Evolutionary conservation across 495 filamentous ascomycete species (phyloP).

Genomic region (Trichocladium antarcticum): DNA sequence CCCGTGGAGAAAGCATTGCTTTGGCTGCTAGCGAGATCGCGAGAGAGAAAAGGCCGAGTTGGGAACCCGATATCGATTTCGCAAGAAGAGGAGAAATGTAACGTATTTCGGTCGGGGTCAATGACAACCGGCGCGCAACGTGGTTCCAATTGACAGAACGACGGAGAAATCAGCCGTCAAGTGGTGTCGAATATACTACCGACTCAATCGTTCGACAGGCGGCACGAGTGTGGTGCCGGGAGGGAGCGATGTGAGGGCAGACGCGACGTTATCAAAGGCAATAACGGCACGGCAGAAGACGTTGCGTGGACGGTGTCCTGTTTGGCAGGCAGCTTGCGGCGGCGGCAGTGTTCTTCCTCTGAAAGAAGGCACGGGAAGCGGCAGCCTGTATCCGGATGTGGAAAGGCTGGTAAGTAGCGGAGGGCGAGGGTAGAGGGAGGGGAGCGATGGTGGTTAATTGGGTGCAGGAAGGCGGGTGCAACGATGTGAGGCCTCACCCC

Average conservation of each 20-base stretch:
- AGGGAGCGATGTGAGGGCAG: not conserved
- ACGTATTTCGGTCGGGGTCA: too few species aligned
- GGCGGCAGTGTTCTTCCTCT: not conserved
- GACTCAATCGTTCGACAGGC: conserved; percentile 4
- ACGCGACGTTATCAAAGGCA: conserved; percentile 2
- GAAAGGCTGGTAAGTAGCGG: conserved; percentile 5
- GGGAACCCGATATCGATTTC: not conserved
- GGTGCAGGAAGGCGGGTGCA: conserved; percentile 8
- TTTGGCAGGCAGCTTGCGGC: not conserved
- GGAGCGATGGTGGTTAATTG: conserved; percentile 25
- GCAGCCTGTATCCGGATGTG: conserved; percentile 1
- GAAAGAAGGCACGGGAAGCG: conserved; percentile 4
- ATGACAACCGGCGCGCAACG: not conserved
- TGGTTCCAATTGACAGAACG: not conserved
- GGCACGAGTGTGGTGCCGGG: not conserved
- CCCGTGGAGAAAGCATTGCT: conserved; percentile 22
- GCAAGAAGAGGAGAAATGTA: conserved; percentile 7
- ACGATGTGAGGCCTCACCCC: conserved; percentile 20
- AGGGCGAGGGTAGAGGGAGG: conserved; percentile 15
- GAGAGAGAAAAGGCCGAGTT: not conserved
- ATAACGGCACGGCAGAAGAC: conserved; percentile 12
- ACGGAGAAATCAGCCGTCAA: not conserved
- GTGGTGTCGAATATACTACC: not conserved
- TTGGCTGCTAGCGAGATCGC: not conserved
- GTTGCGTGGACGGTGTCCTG: not conserved